A percentile compares a stretch with the other conserved stretches of the same genome.
phyloP scores from a whole-genome alignment of 1,284 basidiomycete species.

The Sparassis latifolia region DNA sequence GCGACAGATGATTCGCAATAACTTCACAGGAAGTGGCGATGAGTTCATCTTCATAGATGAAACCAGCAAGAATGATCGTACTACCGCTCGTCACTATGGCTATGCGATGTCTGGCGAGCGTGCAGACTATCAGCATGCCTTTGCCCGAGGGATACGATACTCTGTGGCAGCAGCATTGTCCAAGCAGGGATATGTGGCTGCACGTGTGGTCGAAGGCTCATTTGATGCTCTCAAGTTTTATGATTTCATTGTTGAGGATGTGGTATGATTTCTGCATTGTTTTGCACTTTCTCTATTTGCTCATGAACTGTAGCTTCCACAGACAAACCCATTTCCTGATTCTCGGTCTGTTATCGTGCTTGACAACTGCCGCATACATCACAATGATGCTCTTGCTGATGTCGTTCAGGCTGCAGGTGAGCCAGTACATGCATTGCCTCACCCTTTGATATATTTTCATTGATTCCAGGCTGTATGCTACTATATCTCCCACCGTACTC shows the following conservation, averaged over 20 bases:
- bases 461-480: conserved; percentile 6
- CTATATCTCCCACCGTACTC: conserved; percentile 6
- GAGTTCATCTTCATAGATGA: conserved; percentile 24
- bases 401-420: conserved; percentile 13
- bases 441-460: neutral
- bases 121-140: neutral
- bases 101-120: conserved; percentile 14
- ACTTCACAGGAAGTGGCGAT: conserved; percentile 5
- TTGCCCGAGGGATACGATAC: conserved; percentile 14
- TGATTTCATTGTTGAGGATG: conserved; percentile 6
- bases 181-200: conserved; percentile 22
- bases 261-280: conserved; percentile 1
- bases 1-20: conserved; percentile 13
- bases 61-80: conserved; percentile 26
- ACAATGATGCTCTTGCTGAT: conserved; percentile 18
- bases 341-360: conserved; percentile 23
- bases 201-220: conserved; percentile 19
- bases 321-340: conserved; percentile 23
- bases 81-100: conserved; percentile 20
- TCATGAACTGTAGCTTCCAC: conserved; percentile 14
- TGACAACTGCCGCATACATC: conserved; percentile 25
- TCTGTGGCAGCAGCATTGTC: conserved; percentile 22
- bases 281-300: neutral
- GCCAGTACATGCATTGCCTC: conserved; percentile 6
- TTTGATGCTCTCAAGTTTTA: conserved; percentile 8